Conservation (phyloP, 2,329 filamentous ascomycete genomes). For the Cytospora mali region DNA sequence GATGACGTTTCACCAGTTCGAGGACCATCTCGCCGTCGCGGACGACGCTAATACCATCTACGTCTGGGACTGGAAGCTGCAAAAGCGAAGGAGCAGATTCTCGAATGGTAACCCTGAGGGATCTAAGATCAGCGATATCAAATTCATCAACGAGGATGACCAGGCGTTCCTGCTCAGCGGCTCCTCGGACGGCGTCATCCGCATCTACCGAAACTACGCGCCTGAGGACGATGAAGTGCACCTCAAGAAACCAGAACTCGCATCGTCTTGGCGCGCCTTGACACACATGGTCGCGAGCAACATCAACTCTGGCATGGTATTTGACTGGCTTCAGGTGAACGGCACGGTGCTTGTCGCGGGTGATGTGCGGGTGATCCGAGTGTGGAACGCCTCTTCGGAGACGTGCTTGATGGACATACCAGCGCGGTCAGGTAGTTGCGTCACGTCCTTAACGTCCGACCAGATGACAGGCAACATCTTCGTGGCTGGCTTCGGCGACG, state of each 20-base stretch:
- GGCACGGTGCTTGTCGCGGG: conserved; percentile 94
- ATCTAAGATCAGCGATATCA: conserved; percentile 90
- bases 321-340: conserved; percentile 99
- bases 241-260: conserved; percentile 69
- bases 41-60: conserved; percentile 90
- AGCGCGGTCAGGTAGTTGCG: conserved; percentile 90
- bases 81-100: conserved; percentile 77
- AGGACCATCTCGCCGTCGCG: conserved; percentile 90
- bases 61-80: conserved; percentile 91
- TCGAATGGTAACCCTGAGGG: conserved; percentile 92
- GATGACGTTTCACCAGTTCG: conserved; percentile 97
- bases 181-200: conserved; percentile 91
- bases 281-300: conserved; percentile 94
- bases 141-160: conserved; percentile 98
- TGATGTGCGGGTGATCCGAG: conserved; percentile 90
- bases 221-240: conserved; percentile 46
- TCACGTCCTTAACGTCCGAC: conserved; percentile 93
- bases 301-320: conserved; percentile 91
- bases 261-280: conserved; percentile 87
- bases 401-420: conserved; percentile 93
- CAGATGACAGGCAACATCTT: conserved; percentile 98
- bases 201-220: conserved; percentile 92
- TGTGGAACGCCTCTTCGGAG: conserved; percentile 95
- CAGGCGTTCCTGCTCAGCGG: conserved; percentile 93
- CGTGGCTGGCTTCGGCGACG: conserved; percentile 94